Base-by-base conservation (phyloP, 2,329 filamentous ascomycete genomes). In the Cyphellophora europaea region DNA sequence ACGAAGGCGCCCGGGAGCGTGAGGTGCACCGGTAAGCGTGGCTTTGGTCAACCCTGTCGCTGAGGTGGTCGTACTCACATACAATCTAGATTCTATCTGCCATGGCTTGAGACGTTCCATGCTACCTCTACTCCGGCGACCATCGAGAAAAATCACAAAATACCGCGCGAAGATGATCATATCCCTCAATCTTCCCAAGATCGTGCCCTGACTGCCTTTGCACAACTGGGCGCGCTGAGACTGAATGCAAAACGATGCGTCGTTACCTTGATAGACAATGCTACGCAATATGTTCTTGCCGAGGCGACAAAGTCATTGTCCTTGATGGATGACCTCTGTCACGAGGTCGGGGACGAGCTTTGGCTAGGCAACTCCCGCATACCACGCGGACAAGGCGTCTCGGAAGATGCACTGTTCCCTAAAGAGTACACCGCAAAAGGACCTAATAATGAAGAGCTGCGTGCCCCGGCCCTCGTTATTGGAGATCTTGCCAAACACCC, bases 211-310 rank as follows among this genome's bases (percentile, higher is more conserved):
- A 70, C 66, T 2, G 61, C 65, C 5, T 62, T 72, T 33, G 67
- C 69, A 13, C 67, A 73, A 45, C 57, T 73, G 4, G 68, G 58
- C 2, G 55, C 61, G 4, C 51, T 63, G 34, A 59, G 63, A 11
- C 53, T 71, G 3, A 54, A 59, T n/a, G 57, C 55, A 4, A 50
- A 55, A 13, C 59, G 67, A 18, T 54, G 59, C 11, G 45, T 72
- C 14, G 58, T 74, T 31, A 73, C 69, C 2, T 53, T 74, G 12
- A 72, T 74, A 40, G 69, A 71, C 42, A 52, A 51, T 4, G 54
- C 56, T 4, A 48, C 59, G 30, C 68, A 74, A 40, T 47, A 71
- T 41, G 53, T 74, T 13, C 52, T 74, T 11, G 67, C 69, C 35
- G 70, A 74, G 41, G 66, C 68, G 5, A 68, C 67, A 1, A 55